A percentile compares a stretch with the other conserved stretches of the same genome.
These are phyloP conservation scores for Erysimum cheiranthoides DNA, from an alignment of 345 rosid genomes.

Conservation along the genomic window DNA sequence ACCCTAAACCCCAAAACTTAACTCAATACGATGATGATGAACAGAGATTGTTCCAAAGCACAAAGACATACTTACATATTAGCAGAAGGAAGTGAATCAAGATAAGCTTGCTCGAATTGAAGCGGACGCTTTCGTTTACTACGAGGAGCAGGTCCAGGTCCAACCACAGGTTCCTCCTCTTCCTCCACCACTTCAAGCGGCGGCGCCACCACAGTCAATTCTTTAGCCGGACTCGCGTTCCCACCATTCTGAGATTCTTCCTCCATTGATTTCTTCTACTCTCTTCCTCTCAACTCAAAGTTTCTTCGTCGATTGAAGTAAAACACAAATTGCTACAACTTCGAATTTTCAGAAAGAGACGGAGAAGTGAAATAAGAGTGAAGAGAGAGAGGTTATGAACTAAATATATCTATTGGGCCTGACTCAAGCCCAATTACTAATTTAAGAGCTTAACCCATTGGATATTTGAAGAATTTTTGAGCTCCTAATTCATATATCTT, in stretches of 20 bases:
- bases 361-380: not conserved
- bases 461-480: not conserved
- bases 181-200: conserved; percentile 52
- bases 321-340: conserved; percentile 25
- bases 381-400: not conserved
- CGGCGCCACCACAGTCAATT: conserved; percentile 24
- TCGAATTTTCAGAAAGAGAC: conserved; percentile 2
- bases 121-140: conserved; percentile 88
- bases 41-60: not conserved
- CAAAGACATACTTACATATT: conserved; percentile 60
- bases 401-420: conserved; percentile 2
- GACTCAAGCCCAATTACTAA: not conserved
- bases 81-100: conserved; percentile 88
- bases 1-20: conserved; percentile 32
- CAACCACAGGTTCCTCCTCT: conserved; percentile 62
- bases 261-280: conserved; percentile 49
- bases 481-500: not conserved
- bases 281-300: conserved; percentile 7
- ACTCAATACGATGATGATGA: not conserved
- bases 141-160: conserved; percentile 81
- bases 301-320: conserved; percentile 1
- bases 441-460: not conserved
- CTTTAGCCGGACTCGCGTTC: conserved; percentile 35
- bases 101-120: conserved; percentile 90
- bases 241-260: conserved; percentile 60